Percentiles rank a stretch among this genome's conserved stretches.
Conservation (phyloP, 148 eudicot species). For the Rhododendron williamsianum region DNA sequence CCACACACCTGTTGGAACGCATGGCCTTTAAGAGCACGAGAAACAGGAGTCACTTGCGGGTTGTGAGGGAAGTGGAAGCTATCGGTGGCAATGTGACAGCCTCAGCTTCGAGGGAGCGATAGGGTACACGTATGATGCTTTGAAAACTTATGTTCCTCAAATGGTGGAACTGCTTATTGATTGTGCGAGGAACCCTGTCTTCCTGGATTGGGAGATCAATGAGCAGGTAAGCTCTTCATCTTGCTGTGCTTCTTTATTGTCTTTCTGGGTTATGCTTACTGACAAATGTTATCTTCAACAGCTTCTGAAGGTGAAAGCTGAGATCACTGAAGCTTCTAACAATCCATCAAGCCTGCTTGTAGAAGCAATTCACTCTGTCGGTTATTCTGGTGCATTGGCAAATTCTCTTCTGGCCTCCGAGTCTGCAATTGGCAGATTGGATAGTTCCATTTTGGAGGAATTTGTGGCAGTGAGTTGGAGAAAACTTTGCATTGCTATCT, state of each 20-base stretch:
- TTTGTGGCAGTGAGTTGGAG: conserved; percentile 53
- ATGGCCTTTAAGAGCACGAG: conserved; percentile 93
- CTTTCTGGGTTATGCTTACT: conserved; percentile 3
- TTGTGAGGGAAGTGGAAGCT: conserved; percentile 95
- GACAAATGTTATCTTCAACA: conserved; percentile 20
- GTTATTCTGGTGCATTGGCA: conserved; percentile 55
- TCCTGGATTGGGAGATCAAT: conserved; percentile 73
- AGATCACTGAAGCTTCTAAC: conserved; percentile 49
- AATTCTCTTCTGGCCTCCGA: conserved; percentile 58
- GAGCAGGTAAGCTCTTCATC: conserved; percentile 34
- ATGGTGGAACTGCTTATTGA: conserved; percentile 65
- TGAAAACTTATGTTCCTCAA: conserved; percentile 58
- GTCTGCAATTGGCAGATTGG: conserved; percentile 38
- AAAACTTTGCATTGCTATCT: neutral
- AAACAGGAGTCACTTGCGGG: conserved; percentile 81
- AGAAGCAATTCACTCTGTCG: conserved; percentile 67
- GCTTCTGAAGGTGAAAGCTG: conserved; percentile 57
- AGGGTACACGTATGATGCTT: conserved; percentile 84
- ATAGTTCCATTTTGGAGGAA: conserved; percentile 41
- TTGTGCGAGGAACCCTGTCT: conserved; percentile 61
- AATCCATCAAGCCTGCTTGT: conserved; percentile 51
- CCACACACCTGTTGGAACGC: conserved; percentile 85
- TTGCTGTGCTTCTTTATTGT: neutral
- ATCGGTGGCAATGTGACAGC: conserved; percentile 80
- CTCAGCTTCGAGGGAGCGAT: conserved; percentile 89